phyloP scores from a whole-genome alignment of 176 grass and related monocot species.

The Tillandsia leiboldiana region DNA sequence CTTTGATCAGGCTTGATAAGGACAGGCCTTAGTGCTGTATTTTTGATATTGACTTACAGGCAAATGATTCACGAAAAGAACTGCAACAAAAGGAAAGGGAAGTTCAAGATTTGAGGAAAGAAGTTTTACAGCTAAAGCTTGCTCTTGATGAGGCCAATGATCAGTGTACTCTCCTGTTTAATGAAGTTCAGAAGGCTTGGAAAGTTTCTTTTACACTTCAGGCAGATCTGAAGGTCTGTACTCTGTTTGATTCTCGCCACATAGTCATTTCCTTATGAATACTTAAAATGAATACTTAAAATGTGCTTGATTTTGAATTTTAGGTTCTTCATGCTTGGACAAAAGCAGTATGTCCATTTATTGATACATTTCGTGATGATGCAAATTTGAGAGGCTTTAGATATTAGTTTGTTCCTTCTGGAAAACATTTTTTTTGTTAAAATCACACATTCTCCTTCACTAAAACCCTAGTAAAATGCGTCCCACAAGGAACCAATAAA shows the following conservation, averaged over 20 bases:
- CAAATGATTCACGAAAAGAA: slow-evolving; percentile 97
- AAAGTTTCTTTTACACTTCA: slow-evolving; percentile 88
- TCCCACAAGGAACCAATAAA: too few species aligned
- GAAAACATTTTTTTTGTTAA: too few species aligned
- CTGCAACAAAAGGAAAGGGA: slow-evolving; percentile 91
- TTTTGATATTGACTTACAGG: slow-evolving; percentile 44
- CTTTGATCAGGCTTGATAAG: neutral
- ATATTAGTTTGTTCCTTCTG: too few species aligned
- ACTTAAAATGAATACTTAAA: too few species aligned
- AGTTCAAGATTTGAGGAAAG: slow-evolving; percentile 58
- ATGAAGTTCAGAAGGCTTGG: slow-evolving; percentile 87
- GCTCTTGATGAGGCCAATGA: slow-evolving; percentile 80
- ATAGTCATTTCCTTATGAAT: neutral
- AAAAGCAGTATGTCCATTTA: too few species aligned
- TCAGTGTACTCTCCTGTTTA: slow-evolving; percentile 75
- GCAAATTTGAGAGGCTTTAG: too few species aligned
- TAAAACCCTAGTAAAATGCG: too few species aligned
- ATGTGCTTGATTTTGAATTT: neutral
- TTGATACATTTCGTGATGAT: too few species aligned
- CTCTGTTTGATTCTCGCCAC: neutral
- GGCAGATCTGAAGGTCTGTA: slow-evolving; percentile 73
- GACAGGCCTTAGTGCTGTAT: slow-evolving; percentile 6
- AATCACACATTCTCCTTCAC: too few species aligned
- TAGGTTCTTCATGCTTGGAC: too few species aligned
- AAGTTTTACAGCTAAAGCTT: slow-evolving; percentile 64